Conservation (phyloP, 2,329 filamentous ascomycete species). For the Pezicula radicicola region DNA sequence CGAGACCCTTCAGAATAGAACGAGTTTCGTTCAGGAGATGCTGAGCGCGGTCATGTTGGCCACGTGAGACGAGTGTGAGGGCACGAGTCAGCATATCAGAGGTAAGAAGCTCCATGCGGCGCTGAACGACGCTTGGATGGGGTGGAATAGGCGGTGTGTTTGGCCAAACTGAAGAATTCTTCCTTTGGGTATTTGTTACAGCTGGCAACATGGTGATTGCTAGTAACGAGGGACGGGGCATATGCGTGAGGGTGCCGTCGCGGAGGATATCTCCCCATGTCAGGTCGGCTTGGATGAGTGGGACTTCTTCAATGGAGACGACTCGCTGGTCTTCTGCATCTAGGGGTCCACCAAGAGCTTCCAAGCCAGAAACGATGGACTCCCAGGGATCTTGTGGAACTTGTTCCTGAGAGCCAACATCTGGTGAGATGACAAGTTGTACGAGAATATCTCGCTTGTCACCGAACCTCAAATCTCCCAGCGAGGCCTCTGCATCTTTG, state of each 20-base stretch:
- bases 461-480: constrained; percentile 91
- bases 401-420: constrained; percentile 74
- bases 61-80: constrained; percentile 83
- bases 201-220: constrained; percentile 94
- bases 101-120: constrained; percentile 94
- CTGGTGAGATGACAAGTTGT: constrained; percentile 87
- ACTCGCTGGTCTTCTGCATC: constrained; percentile 83
- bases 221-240: constrained; percentile 83
- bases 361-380: constrained; percentile 90
- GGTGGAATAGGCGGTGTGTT: constrained; percentile 82
- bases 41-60: constrained; percentile 90
- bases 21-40: constrained; percentile 91
- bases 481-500: constrained; percentile 85
- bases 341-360: constrained; percentile 83
- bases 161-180: constrained; percentile 51
- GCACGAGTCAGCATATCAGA: constrained; percentile 97
- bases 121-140: constrained; percentile 90
- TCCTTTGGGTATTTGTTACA: constrained; percentile 53
- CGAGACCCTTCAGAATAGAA: constrained; percentile 91
- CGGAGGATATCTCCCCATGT: constrained; percentile 90
- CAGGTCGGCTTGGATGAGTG: constrained; percentile 90
- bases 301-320: constrained; percentile 88
- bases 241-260: constrained; percentile 80
- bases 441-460: constrained; percentile 94
- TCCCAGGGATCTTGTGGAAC: constrained; percentile 95